Evolutionary conservation across 2,329 filamentous ascomycete species (phyloP).

Genomic region (Aspergillus pseudotamarii): DNA sequence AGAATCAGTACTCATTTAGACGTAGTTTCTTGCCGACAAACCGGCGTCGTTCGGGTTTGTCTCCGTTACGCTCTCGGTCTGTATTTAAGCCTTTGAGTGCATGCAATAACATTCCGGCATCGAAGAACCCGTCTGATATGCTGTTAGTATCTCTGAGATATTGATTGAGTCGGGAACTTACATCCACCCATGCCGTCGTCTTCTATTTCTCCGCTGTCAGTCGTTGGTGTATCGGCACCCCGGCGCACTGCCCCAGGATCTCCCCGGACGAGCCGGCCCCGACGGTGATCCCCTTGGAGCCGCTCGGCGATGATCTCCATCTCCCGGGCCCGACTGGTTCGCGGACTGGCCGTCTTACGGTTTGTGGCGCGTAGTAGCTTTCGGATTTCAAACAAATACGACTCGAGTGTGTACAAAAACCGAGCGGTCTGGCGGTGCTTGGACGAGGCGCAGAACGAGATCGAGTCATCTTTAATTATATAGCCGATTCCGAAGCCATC

Average conservation of each 20-base stretch:
- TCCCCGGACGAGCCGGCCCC: conserved; percentile 71
- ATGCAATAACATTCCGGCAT: conserved; percentile 90
- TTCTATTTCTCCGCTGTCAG: conserved; percentile 71
- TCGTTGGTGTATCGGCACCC: conserved; percentile 63
- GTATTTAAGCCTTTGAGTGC: conserved; percentile 68
- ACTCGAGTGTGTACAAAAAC: conserved; percentile 86
- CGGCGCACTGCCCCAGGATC: conserved; percentile 45
- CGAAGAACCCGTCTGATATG: conserved; percentile 86
- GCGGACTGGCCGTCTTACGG: conserved; percentile 55
- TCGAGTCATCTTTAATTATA: conserved; percentile 93
- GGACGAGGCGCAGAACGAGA: conserved; percentile 87
- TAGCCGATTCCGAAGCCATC: conserved; percentile 98
- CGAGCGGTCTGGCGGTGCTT: conserved; percentile 93
- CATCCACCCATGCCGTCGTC: conserved; percentile 92
- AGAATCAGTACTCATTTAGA: conserved; percentile 47
- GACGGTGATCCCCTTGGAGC: conserved; percentile 55
- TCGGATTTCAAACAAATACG: conserved; percentile 86
- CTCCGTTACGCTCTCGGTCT: conserved; percentile 36
- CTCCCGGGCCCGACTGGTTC: conserved; percentile 63
- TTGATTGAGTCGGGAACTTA: conserved; percentile 59
- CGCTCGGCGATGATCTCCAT: conserved; percentile 54
- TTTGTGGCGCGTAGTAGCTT: conserved; percentile 76
- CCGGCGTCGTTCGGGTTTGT: conserved; percentile 41
- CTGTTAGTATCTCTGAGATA: conserved; percentile 17
- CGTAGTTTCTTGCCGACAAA: conserved; percentile 53